Percentiles rank a stretch among this genome's conserved stretches.
phyloP scores from a whole-genome alignment of 179 eudicot species.

The Amaranthus tricolor region DNA sequence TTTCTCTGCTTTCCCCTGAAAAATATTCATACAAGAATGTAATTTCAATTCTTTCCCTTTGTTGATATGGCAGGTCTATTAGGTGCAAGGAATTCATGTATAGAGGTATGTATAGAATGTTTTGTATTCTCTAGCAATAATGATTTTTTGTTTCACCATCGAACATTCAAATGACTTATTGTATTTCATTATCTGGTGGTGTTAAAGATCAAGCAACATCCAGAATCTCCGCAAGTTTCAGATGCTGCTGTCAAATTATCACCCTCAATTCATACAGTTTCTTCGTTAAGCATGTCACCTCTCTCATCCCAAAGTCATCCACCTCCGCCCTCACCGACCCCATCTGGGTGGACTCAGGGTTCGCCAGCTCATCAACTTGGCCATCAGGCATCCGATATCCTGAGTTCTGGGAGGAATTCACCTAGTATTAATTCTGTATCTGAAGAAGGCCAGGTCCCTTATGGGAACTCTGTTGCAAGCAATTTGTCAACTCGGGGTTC shows the following conservation, averaged over 20 bases:
- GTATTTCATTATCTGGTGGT: slow-evolving; percentile 6
- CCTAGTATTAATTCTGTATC: slow-evolving; percentile 50
- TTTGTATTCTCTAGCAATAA: background rate
- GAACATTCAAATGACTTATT: background rate
- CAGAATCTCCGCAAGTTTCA: slow-evolving; percentile 45
- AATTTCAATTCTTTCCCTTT: slow-evolving; percentile 25
- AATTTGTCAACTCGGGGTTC: slow-evolving; percentile 65
- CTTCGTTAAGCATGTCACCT: slow-evolving; percentile 58
- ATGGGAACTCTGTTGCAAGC: slow-evolving; percentile 46
- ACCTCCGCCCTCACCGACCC: slow-evolving; percentile 57
- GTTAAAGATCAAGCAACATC: slow-evolving; percentile 51
- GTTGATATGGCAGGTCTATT: slow-evolving; percentile 54
- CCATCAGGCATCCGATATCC: slow-evolving; percentile 59
- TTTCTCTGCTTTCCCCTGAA: too few relatives aligned
- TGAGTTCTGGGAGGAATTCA: slow-evolving; percentile 57
- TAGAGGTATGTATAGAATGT: slow-evolving; percentile 42
- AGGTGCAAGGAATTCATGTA: slow-evolving; percentile 34
- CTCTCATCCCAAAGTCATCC: slow-evolving; percentile 54
- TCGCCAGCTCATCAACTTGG: slow-evolving; percentile 49
- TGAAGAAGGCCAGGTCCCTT: slow-evolving; percentile 46
- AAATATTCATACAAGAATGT: background rate
- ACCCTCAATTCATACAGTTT: slow-evolving; percentile 56
- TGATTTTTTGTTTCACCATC: background rate
- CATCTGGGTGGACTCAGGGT: slow-evolving; percentile 49
- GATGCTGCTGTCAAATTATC: slow-evolving; percentile 53